Conservation (phyloP, 2,329 filamentous ascomycete genomes). For the Hypoxylon sp. region DNA sequence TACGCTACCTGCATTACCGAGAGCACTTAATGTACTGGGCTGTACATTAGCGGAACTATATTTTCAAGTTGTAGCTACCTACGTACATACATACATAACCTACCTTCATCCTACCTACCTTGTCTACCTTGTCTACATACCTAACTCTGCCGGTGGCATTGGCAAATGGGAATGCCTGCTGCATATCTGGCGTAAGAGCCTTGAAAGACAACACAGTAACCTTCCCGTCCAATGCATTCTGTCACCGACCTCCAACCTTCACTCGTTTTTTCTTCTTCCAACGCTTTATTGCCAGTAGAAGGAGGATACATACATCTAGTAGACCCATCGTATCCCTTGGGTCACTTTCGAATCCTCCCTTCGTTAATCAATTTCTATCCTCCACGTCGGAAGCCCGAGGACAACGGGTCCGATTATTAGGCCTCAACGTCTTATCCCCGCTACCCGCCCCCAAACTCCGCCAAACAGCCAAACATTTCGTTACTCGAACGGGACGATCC, state of each 20-base stretch:
- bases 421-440: slow-evolving; percentile 37
- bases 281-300: background rate
- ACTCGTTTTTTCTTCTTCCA: slow-evolving; percentile 3
- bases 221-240: slow-evolving; percentile 20
- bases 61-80: slow-evolving; percentile 28
- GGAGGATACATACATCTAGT: background rate
- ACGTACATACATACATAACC: background rate
- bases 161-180: slow-evolving; percentile 43
- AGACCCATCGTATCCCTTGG: slow-evolving; percentile 23
- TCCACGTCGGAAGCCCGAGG: slow-evolving; percentile 22
- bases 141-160: slow-evolving; percentile 43
- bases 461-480: slow-evolving; percentile 22
- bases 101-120: no score
- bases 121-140: no score
- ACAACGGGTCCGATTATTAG: slow-evolving; percentile 31
- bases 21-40: slow-evolving; percentile 32
- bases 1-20: slow-evolving; percentile 45
- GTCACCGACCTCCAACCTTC: slow-evolving; percentile 28
- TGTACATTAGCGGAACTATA: slow-evolving; percentile 39
- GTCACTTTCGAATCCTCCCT: slow-evolving; percentile 14
- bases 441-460: slow-evolving; percentile 36
- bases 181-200: slow-evolving; percentile 40
- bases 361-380: slow-evolving; percentile 18
- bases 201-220: slow-evolving; percentile 43
- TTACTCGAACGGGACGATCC: slow-evolving; percentile 26